Percentiles rank a stretch among this genome's conserved stretches.
These are phyloP conservation scores for Marasmius oreades DNA, from an alignment of 1,284 basidiomycete species.

Conservation along the genomic window DNA sequence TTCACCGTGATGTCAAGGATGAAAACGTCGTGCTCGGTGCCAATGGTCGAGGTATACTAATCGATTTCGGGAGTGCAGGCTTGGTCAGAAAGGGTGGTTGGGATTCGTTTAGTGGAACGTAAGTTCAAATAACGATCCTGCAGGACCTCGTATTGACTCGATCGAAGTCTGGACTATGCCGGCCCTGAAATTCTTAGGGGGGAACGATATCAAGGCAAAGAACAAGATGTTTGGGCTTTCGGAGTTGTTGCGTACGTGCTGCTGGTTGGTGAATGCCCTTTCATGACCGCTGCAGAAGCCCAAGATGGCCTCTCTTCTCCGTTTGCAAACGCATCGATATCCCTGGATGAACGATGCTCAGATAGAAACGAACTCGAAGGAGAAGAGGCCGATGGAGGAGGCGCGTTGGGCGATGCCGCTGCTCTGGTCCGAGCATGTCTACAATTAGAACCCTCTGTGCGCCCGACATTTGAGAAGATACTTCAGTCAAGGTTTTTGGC, in stretches of 20 bases:
- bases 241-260: constrained; percentile 98
- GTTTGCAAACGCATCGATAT: constrained; percentile 67
- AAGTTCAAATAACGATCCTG: constrained; percentile 29
- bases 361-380: constrained; percentile 70
- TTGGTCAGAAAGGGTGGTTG: constrained; percentile 81
- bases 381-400: constrained; percentile 75
- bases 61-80: constrained; percentile 95
- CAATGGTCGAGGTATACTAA: constrained; percentile 80
- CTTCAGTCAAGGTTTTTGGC: constrained; percentile 74
- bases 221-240: constrained; percentile 98
- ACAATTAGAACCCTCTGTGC: constrained; percentile 61
- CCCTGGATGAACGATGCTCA: constrained; percentile 71
- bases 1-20: constrained; percentile 98
- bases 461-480: constrained; percentile 83
- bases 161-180: constrained; percentile 85
- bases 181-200: constrained; percentile 96
- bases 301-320: constrained; percentile 75
- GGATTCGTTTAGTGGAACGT: constrained; percentile 96
- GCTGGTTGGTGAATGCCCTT: constrained; percentile 93
- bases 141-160: constrained; percentile 15
- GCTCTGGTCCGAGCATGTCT: constrained; percentile 79
- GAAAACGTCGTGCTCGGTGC: constrained; percentile 90
- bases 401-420: constrained; percentile 77
- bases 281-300: constrained; percentile 82
- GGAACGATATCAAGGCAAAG: constrained; percentile 92